Evolutionary conservation across 73 alveolate species (phyloP).

Genomic region (Stentor coeruleus): DNA sequence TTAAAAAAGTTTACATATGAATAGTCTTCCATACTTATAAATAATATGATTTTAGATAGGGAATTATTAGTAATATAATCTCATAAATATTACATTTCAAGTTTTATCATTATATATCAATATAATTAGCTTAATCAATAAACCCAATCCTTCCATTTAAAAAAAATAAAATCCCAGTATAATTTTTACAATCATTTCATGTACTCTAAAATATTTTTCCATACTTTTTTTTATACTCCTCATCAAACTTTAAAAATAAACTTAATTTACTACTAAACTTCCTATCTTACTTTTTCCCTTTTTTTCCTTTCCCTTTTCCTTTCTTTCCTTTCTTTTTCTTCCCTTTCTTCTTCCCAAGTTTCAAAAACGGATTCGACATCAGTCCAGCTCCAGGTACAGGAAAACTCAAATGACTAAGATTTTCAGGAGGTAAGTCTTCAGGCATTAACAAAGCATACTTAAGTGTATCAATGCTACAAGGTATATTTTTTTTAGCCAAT

Average conservation of each 20-base stretch:
- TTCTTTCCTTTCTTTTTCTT: background rate
- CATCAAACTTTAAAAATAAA: too few relatives aligned
- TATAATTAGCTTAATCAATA: too few relatives aligned
- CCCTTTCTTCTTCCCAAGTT: background rate
- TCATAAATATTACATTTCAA: too few relatives aligned
- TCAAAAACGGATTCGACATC: background rate
- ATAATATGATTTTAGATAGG: background rate
- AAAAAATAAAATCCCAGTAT: too few relatives aligned
- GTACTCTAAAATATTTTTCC: too few relatives aligned
- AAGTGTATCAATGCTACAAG: background rate
- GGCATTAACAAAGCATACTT: constrained; percentile 8
- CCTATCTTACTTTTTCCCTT: too few relatives aligned
- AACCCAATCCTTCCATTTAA: too few relatives aligned
- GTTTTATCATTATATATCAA: too few relatives aligned
- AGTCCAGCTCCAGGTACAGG: constrained; percentile 20
- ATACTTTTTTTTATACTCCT: too few relatives aligned
- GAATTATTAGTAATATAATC: too few relatives aligned
- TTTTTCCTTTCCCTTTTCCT: constrained; percentile 6
- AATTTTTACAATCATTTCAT: too few relatives aligned
- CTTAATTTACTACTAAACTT: too few relatives aligned
- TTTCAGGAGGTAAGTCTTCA: constrained; percentile 12
- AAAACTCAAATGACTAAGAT: background rate
- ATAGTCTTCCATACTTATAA: background rate
- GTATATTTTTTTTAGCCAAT: constrained; percentile 4
- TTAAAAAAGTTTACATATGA: background rate